Evolutionary conservation across 2,329 filamentous ascomycete species (phyloP).

Genomic region (Pyrenochaeta sp.): DNA sequence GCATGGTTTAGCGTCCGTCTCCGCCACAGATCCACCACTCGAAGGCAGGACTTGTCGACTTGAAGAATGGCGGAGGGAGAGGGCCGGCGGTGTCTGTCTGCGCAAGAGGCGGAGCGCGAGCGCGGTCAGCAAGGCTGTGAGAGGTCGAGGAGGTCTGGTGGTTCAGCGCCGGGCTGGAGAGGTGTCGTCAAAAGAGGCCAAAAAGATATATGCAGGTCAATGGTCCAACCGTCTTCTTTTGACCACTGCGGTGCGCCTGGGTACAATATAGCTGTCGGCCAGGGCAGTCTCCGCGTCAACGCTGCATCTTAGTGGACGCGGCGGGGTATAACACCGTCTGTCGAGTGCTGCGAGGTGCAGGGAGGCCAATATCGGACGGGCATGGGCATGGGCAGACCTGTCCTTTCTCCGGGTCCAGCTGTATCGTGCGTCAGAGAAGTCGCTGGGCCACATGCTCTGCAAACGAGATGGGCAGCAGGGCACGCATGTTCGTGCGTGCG

Average conservation of each 20-base stretch:
- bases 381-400: slow-evolving; percentile 41
- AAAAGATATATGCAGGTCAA: slow-evolving; percentile 41
- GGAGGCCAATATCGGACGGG: slow-evolving; percentile 44
- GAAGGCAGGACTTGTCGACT: slow-evolving; percentile 25
- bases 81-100: slow-evolving; percentile 6
- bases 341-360: slow-evolving; percentile 42
- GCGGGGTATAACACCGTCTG: slow-evolving; percentile 47
- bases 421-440: slow-evolving; percentile 46
- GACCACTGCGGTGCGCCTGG: slow-evolving; percentile 44
- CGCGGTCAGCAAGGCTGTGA: slow-evolving; percentile 15
- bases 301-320: slow-evolving; percentile 40
- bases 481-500: slow-evolving; percentile 32
- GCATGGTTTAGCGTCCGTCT: slow-evolving; percentile 47
- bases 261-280: slow-evolving; percentile 48
- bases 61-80: slow-evolving; percentile 16
- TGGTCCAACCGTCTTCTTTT: slow-evolving; percentile 39
- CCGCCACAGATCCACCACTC: slow-evolving; percentile 39
- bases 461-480: slow-evolving; percentile 46
- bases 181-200: slow-evolving; percentile 39
- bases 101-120: slow-evolving; percentile 13
- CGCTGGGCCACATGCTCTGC: slow-evolving; percentile 43
- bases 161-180: slow-evolving; percentile 40
- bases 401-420: slow-evolving; percentile 45
- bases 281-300: slow-evolving; percentile 40
- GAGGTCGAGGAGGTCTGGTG: slow-evolving; percentile 6